Conservation (phyloP, 2,329 filamentous ascomycete species). For the Celoporthe dispersa region DNA sequence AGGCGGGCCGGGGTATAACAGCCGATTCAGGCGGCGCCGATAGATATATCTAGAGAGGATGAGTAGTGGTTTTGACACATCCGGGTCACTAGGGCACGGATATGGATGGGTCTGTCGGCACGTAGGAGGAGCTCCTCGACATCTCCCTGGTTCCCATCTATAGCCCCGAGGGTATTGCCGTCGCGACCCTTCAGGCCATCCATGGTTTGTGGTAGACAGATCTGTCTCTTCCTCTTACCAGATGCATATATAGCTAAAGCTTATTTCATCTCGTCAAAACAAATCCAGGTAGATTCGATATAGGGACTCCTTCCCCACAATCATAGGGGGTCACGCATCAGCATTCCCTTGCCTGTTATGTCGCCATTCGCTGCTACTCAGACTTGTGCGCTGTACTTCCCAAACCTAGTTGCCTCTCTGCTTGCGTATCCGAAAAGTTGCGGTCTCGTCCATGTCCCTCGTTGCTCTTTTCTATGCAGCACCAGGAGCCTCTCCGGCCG, state of each 20-base stretch:
- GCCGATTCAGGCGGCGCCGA: slow-evolving; percentile 59
- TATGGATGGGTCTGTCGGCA: neutral
- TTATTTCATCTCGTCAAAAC: neutral
- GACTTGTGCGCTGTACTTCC: neutral
- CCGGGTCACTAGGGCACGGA: neutral
- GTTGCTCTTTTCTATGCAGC: neutral
- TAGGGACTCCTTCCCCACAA: neutral
- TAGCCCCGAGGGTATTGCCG: neutral
- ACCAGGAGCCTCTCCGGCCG: neutral
- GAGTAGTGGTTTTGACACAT: neutral
- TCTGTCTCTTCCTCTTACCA: neutral
- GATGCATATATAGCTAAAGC: neutral
- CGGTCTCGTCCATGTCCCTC: neutral
- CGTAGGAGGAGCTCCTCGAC: too few species aligned
- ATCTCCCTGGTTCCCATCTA: neutral
- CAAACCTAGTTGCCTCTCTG: neutral
- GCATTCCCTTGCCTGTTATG: neutral
- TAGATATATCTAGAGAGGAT: slow-evolving; percentile 23
- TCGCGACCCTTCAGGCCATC: neutral
- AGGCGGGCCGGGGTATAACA: slow-evolving; percentile 61
- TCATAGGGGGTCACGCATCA: neutral
- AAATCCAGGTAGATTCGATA: neutral
- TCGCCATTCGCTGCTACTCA: neutral
- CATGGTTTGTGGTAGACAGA: neutral
- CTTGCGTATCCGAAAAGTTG: neutral